Evolutionary conservation across 768 basidiomycete genomes (phyloP), one percentile per base, ranked within the genome.

Genomic region (Kwoniella bestiolae): DNA sequence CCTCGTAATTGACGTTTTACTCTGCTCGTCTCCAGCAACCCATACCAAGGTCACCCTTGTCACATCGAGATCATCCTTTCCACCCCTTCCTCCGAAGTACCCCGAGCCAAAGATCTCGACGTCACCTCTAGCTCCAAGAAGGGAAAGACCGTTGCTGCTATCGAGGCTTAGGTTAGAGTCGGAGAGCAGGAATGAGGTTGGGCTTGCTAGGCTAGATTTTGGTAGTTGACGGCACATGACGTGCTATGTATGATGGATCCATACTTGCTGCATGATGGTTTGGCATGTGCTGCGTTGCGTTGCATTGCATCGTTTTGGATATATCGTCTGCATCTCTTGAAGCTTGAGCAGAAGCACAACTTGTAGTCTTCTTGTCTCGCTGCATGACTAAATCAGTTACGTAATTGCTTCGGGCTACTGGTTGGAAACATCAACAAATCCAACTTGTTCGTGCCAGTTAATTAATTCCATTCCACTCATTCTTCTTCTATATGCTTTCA

Each of bases 21-120:
- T 38, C 44, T 29, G 11, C 6, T 28, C 25, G 8, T 49, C 35
- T 18, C 25, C 49, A 78, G 77, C 84, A 99, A 99, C 85, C 95
- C 96, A 35, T 98, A 97, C 88, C 92, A 96, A 83, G 95, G 95
- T 46, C 92, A 94, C 84, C 96, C 96, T 45, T 90, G 89, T 82
- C 96, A 98, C 79, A 90, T 98, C 71, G 95, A 98, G 74, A 75
- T 83, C 81, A 92, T 98, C 81, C 89, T 98, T 68, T 84, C 88
- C 53, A 89, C 89, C 60, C 83, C 87, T 41, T 88, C 89, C 44
- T 87, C 86, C 68, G 89, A 92, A 82, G 93, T 98, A 56, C 91
- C 95, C 85, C 91, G 93, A 82, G 88, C 88, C 81, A 94, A 91
- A 76, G 92, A 94, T 84, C 89, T 90, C 82, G 82, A 82, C 72